Conservation (phyloP, 2,329 filamentous ascomycete genomes). For the Cryoendolithus antarcticus region DNA sequence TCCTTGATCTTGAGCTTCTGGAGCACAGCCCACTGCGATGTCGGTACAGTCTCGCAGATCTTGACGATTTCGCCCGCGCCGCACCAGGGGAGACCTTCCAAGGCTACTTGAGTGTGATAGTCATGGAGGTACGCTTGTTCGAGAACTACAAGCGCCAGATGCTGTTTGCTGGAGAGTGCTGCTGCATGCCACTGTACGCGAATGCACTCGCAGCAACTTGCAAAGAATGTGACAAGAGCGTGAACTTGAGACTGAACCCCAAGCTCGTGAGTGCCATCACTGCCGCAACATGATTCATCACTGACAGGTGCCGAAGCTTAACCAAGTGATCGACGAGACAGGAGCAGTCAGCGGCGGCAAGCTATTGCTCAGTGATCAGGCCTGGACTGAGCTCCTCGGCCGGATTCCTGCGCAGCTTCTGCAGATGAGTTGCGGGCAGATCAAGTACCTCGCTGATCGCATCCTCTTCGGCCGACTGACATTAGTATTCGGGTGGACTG, state of each 20-base stretch:
- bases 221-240: constrained; percentile 28
- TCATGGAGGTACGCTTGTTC: constrained; percentile 31
- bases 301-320: constrained; percentile 20
- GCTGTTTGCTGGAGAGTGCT: constrained; percentile 38
- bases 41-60: constrained; percentile 32
- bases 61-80: constrained; percentile 30
- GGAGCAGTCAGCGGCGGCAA: constrained; percentile 40
- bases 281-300: neutral
- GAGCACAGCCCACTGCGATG: constrained; percentile 17
- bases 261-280: constrained; percentile 21
- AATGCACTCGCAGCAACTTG: constrained; percentile 31
- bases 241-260: constrained; percentile 30
- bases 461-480: constrained; percentile 41
- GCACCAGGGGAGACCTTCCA: constrained; percentile 26
- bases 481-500: constrained; percentile 43
- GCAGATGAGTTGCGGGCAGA: constrained; percentile 22
- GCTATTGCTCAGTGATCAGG: constrained; percentile 40
- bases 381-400: constrained; percentile 42
- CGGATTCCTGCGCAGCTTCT: constrained; percentile 34
- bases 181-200: constrained; percentile 42
- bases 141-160: constrained; percentile 30
- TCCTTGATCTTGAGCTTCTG: constrained; percentile 18
- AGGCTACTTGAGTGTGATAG: constrained; percentile 33
- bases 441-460: constrained; percentile 40
- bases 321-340: constrained; percentile 42